Evolutionary conservation across 2,329 filamentous ascomycete species (phyloP).

Genomic region (Ophiobolus disseminans): DNA sequence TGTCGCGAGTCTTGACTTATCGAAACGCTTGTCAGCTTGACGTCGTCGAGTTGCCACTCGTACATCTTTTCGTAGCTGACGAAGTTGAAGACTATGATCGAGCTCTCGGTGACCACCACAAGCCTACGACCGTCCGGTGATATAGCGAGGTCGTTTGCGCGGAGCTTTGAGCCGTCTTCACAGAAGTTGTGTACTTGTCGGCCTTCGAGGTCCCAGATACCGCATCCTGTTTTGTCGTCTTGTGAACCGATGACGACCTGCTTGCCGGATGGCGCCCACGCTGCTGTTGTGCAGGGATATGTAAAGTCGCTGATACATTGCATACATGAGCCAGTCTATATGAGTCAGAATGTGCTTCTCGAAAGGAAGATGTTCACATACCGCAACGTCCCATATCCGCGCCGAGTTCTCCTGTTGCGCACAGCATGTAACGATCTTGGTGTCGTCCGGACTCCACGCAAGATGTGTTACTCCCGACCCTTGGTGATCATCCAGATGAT

Average conservation of each 20-base stretch:
- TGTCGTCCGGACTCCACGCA: conserved; percentile 91
- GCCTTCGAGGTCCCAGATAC: conserved; percentile 68
- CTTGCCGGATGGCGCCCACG: conserved; percentile 82
- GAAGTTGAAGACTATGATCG: conserved; percentile 84
- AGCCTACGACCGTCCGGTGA: conserved; percentile 81
- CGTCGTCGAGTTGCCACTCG: conserved; percentile 72
- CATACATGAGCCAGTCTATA: conserved; percentile 58
- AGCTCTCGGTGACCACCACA: conserved; percentile 75
- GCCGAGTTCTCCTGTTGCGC: conserved; percentile 70
- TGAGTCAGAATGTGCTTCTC: conserved; percentile 11
- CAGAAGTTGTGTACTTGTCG: conserved; percentile 69
- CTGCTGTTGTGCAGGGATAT: conserved; percentile 87
- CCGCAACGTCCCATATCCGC: conserved; percentile 71
- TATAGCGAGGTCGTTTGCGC: conserved; percentile 85
- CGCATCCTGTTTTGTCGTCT: conserved; percentile 46
- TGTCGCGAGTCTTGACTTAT: conserved; percentile 82
- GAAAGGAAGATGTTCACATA: conserved; percentile 15
- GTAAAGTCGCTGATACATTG: conserved; percentile 70
- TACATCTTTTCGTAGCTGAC: conserved; percentile 76
- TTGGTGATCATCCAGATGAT: conserved; percentile 70
- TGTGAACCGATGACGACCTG: conserved; percentile 74
- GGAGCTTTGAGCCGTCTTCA: conserved; percentile 63
- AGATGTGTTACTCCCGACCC: conserved; percentile 77
- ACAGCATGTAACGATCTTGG: conserved; percentile 83
- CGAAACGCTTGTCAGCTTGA: conserved; percentile 77